Evolutionary conservation across 1,139 yeast genomes (phyloP).

Genomic region (Pichia sp.): DNA sequence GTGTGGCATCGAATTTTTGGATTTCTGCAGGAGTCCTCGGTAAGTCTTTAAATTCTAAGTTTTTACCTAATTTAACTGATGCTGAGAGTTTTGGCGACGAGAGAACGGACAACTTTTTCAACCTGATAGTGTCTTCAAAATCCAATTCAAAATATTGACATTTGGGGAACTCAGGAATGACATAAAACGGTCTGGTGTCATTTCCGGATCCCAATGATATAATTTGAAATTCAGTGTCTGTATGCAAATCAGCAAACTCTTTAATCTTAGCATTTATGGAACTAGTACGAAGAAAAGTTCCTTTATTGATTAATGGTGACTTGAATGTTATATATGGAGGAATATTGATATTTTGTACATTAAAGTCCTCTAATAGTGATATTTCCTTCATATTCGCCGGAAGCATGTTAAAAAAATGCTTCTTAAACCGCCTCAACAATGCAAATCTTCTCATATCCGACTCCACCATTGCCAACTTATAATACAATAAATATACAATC

Average conservation of each 20-base stretch:
- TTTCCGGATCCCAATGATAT: constrained; percentile 93
- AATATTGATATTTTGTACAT: no score
- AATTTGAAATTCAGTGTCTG: constrained; percentile 59
- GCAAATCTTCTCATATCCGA: constrained; percentile 24
- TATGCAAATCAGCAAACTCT: constrained; percentile 35
- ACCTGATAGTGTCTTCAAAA: constrained; percentile 50
- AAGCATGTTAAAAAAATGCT: constrained; percentile 27
- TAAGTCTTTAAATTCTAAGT: background rate
- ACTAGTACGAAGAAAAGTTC: constrained; percentile 69
- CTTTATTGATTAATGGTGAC: constrained; percentile 73
- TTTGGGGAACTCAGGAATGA: constrained; percentile 29
- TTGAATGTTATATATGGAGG: constrained; percentile 26
- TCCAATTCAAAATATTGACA: constrained; percentile 66
- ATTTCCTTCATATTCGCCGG: background rate
- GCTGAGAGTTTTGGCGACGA: constrained; percentile 23
- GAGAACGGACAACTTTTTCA: constrained; percentile 52
- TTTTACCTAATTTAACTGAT: constrained; percentile 12
- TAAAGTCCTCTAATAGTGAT: no score
- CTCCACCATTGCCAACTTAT: constrained; percentile 18
- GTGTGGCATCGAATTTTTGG: constrained; percentile 18
- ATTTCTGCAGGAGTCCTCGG: constrained; percentile 18
- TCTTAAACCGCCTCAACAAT: constrained; percentile 32
- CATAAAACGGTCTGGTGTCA: constrained; percentile 67
- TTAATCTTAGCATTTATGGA: constrained; percentile 51
- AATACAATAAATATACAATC: constrained; percentile 30